Evolutionary conservation across 495 filamentous ascomycete species (phyloP).

Genomic region (Glarea lozoyensis): DNA sequence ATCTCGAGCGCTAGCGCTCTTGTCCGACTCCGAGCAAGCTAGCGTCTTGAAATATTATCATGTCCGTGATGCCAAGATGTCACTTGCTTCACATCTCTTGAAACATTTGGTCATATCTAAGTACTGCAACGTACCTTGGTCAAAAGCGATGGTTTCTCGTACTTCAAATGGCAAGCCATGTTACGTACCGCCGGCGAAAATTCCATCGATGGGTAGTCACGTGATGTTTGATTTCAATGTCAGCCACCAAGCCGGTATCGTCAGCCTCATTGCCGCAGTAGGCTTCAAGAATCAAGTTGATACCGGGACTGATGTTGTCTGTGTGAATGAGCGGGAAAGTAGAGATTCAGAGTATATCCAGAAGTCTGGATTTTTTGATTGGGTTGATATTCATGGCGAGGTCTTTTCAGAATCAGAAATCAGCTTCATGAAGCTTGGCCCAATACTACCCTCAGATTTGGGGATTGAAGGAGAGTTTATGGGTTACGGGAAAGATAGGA

Average conservation of each 20-base stretch:
- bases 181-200: conserved; percentile 19
- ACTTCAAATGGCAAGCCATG: conserved; percentile 58
- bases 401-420: conserved; percentile 59
- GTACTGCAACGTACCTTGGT: conserved; percentile 58
- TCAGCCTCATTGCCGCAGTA: conserved; percentile 43
- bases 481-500: conserved; percentile 11
- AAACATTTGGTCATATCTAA: conserved; percentile 68
- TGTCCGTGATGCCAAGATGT: conserved; percentile 56
- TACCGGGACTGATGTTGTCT: conserved; percentile 66
- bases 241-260: conserved; percentile 76
- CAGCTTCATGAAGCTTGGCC: conserved; percentile 40
- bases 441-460: conserved; percentile 2
- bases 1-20: conserved; percentile 44
- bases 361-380: conserved; percentile 46
- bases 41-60: conserved; percentile 49
- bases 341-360: conserved; percentile 37
- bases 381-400: conserved; percentile 70
- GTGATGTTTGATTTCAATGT: conserved; percentile 75
- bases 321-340: conserved; percentile 52
- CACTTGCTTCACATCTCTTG: conserved; percentile 64
- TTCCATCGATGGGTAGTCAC: conserved; percentile 2
- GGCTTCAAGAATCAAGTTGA: conserved; percentile 23
- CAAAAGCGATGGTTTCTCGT: conserved; percentile 48
- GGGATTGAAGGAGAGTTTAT: not conserved
- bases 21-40: conserved; percentile 40